Base-by-base conservation (phyloP, 192 early-diverging fungal genomes). In the Coemansia sp. region DNA sequence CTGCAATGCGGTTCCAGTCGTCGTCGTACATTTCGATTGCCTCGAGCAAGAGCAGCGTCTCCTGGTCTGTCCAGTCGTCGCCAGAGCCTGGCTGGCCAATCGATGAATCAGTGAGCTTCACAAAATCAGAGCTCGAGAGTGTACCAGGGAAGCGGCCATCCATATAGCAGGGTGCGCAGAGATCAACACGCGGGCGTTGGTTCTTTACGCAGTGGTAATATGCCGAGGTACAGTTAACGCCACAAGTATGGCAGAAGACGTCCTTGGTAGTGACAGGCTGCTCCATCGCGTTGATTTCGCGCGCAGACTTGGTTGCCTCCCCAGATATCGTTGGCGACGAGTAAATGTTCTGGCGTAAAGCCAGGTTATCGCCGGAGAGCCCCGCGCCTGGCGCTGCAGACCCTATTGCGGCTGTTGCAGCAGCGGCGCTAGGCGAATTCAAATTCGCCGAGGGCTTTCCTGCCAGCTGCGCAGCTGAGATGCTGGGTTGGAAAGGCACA, bases 21-120 rank as follows among this genome's bases (percentile, higher is more conserved):
- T 96, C 89, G 39, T 95, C 89, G 74, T 81, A 95, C 78, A 92
- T 78, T 60, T 99, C 96, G 15, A 99, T 65, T 2, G 84, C 96
- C 77, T 99, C 96, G 25, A 99, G 68, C 29, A 99, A 66, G 24
- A 89, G 66, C 19, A 95, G 68, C 9, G 81, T 87, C 61, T 99
- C 96, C 65, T 89, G 83, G 38, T 93, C 85, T 4, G 77, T 83
- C 96, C 96, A 99, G 34, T 80, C 72, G 32, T 83, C 84, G 26
- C 79, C 82, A 18, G 77, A 59, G 0, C 56, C 53, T 2, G 63
- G 42, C 38, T 62, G 63, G 17, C 45, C 48, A 17, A 52, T 33
- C 15, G 46, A 22, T 23, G 26, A 36, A 17, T 59, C 62, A 11
- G 72, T 70, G 23, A 93, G 68, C 25, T 82, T 73, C n/a, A 95